Conservation (phyloP, 1,139 yeast genomes). For the Pichia sp. region DNA sequence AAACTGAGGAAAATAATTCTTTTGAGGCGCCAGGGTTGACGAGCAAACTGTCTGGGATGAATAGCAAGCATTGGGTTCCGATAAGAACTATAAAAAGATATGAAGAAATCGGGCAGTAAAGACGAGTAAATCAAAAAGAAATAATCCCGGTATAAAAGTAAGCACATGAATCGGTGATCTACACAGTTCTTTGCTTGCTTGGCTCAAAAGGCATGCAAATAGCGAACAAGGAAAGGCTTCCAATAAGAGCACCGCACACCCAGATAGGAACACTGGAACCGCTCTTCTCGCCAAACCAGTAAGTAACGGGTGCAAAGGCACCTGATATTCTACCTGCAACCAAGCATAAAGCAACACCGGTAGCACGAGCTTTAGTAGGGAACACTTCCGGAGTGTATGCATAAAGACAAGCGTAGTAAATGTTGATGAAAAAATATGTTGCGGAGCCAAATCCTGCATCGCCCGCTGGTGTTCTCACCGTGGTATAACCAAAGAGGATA, state of each 20-base stretch:
- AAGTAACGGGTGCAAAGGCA: constrained; percentile 45
- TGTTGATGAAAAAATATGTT: constrained; percentile 42
- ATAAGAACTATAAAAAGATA: no score
- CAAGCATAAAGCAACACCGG: constrained; percentile 49
- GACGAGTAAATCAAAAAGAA: no score
- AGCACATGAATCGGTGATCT: no score
- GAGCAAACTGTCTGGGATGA: no score
- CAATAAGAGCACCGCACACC: constrained; percentile 52
- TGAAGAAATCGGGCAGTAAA: no score
- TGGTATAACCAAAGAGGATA: constrained; percentile 50
- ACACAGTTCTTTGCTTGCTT: constrained; percentile 21
- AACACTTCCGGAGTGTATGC: constrained; percentile 56
- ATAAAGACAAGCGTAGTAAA: constrained; percentile 48
- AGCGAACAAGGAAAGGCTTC: constrained; percentile 37
- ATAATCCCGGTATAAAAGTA: neutral
- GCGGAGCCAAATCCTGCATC: constrained; percentile 48
- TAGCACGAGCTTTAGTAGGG: constrained; percentile 48
- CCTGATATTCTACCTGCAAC: constrained; percentile 41
- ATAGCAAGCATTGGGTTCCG: no score
- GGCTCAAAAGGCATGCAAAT: constrained; percentile 46
- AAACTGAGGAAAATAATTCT: no score
- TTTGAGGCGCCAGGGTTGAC: no score
- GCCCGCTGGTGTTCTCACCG: constrained; percentile 41
- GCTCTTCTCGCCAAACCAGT: constrained; percentile 35
- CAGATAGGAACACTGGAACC: constrained; percentile 45